Percentiles rank a stretch among this genome's conserved stretches.
These are phyloP conservation scores for Solidago caesia DNA, from an alignment of 129 eudicot genomes.

Conservation along the genomic window DNA sequence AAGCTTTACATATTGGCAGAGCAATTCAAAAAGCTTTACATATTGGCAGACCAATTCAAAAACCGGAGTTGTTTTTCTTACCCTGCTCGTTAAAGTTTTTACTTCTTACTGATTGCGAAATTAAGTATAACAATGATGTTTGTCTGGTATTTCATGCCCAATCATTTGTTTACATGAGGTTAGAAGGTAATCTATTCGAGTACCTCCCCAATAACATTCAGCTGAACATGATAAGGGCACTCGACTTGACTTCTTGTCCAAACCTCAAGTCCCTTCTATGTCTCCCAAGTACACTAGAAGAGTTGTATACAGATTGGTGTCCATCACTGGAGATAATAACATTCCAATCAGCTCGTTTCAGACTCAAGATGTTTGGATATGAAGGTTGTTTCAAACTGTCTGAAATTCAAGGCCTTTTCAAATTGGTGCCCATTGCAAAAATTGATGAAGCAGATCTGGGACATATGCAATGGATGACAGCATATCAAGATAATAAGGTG, in stretches of 20 bases:
- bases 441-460: slow-evolving; percentile 7
- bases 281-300: not conserved
- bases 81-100: not conserved
- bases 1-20: not conserved
- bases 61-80: not conserved
- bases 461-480: slow-evolving; percentile 14
- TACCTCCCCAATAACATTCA: slow-evolving; percentile 1
- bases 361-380: not conserved
- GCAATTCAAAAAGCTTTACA: not conserved
- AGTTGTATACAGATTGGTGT: not conserved
- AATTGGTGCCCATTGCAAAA: not conserved
- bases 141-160: not conserved
- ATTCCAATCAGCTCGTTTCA: slow-evolving; percentile 13
- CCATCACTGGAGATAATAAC: not conserved
- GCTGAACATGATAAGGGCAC: not conserved
- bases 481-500: slow-evolving; percentile 4
- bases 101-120: not conserved
- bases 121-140: not conserved
- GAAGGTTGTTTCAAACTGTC: slow-evolving; percentile 20
- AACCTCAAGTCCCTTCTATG: not conserved
- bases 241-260: not conserved
- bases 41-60: not conserved
- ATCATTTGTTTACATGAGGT: not conserved
- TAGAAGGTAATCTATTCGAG: not conserved
- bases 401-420: slow-evolving; percentile 20